phyloP scores from a whole-genome alignment of 2,329 filamentous ascomycete genomes.

The Diaporthe ilicicola region DNA sequence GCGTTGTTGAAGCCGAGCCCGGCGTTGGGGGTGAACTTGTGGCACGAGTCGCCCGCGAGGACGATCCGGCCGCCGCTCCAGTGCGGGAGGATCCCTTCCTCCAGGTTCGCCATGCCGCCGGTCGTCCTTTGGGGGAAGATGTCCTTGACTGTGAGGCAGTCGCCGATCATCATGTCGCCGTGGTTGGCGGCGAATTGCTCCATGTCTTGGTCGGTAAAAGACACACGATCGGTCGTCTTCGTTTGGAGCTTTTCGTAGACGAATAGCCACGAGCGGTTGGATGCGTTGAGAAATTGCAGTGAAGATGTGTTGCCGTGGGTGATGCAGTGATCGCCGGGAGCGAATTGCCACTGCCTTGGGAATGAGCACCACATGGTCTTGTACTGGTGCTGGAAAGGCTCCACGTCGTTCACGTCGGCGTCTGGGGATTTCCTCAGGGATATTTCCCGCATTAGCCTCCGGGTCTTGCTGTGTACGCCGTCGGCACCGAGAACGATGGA shows the following conservation, averaged over 20 bases:
- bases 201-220: conserved; percentile 40
- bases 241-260: conserved; percentile 43
- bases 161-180: conserved; percentile 39
- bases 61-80: conserved; percentile 48
- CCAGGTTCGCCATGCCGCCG: conserved; percentile 44
- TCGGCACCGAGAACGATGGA: conserved; percentile 53
- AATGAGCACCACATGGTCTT: conserved; percentile 47
- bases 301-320: conserved; percentile 42
- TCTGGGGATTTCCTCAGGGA: conserved; percentile 35
- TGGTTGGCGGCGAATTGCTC: conserved; percentile 40
- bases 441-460: conserved; percentile 45
- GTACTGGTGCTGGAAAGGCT: conserved; percentile 44
- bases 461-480: conserved; percentile 50
- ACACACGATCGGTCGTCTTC: conserved; percentile 38
- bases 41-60: conserved; percentile 47
- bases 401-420: conserved; percentile 35
- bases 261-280: conserved; percentile 43
- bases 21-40: conserved; percentile 49
- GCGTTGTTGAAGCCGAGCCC: conserved; percentile 47
- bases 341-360: conserved; percentile 34
- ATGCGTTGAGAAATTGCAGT: conserved; percentile 42
- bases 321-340: conserved; percentile 41
- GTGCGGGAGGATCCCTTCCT: conserved; percentile 47
- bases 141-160: conserved; percentile 42
- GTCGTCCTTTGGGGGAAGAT: conserved; percentile 39